Evolutionary conservation across 164 flowering plant species (phyloP).

Genomic region (Liriodendron chinense): DNA sequence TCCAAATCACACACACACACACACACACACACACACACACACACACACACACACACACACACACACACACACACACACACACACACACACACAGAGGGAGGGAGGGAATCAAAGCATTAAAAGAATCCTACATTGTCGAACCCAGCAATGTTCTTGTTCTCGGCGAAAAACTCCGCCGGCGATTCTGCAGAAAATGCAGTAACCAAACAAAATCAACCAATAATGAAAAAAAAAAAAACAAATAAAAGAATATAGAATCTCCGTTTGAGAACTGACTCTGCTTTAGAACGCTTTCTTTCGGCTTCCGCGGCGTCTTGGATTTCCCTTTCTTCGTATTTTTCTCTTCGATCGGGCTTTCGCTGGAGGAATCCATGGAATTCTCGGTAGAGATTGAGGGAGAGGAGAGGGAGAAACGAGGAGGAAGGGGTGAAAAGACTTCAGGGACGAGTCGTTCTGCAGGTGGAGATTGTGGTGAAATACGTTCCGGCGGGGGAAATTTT

Average conservation of each 20-base stretch:
- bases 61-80: too few relatives aligned
- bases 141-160: slow-evolving; percentile 95
- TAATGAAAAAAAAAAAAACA: slow-evolving; percentile 7
- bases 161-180: slow-evolving; percentile 98
- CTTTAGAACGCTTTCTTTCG: slow-evolving; percentile 71
- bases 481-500: not conserved
- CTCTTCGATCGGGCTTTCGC: slow-evolving; percentile 43
- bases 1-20: not conserved
- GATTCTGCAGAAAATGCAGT: slow-evolving; percentile 62
- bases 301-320: slow-evolving; percentile 52
- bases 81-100: too few relatives aligned
- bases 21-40: not conserved
- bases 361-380: slow-evolving; percentile 42
- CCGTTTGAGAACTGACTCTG: slow-evolving; percentile 53
- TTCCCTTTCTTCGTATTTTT: slow-evolving; percentile 42
- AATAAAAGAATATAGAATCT: slow-evolving; percentile 7
- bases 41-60: not conserved
- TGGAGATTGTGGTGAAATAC: not conserved
- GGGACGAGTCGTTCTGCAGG: not conserved
- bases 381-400: not conserved
- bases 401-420: not conserved
- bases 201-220: not conserved
- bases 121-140: slow-evolving; percentile 75
- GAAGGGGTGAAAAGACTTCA: not conserved
- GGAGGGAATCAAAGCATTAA: not conserved